phyloP scores from a whole-genome alignment of 345 rosid genomes.

The Litchi chinensis region DNA sequence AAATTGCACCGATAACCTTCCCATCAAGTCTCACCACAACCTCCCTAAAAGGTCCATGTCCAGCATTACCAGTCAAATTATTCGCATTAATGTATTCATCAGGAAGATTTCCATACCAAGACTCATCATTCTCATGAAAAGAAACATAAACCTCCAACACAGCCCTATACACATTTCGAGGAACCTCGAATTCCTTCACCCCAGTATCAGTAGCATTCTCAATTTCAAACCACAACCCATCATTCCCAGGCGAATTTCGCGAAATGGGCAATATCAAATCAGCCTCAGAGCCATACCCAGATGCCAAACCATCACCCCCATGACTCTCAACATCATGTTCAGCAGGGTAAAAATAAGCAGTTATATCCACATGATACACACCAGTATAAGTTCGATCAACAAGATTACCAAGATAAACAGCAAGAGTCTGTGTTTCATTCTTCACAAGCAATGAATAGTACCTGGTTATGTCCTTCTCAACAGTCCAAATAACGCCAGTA shows the following conservation, averaged over 20 bases:
- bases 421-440: constrained; percentile 54
- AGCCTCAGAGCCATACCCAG: constrained; percentile 51
- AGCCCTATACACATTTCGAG: constrained; percentile 82
- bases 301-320: constrained; percentile 8
- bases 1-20: constrained; percentile 60
- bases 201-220: constrained; percentile 47
- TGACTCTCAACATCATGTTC: constrained; percentile 18
- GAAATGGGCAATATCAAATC: constrained; percentile 83
- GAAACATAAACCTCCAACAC: constrained; percentile 90
- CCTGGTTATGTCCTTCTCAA: constrained; percentile 78
- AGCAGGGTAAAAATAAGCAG: constrained; percentile 64
- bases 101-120: constrained; percentile 75
- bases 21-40: constrained; percentile 75
- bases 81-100: constrained; percentile 70
- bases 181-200: constrained; percentile 57
- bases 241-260: constrained; percentile 59
- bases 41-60: constrained; percentile 92
- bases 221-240: constrained; percentile 88
- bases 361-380: constrained; percentile 68
- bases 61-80: constrained; percentile 44
- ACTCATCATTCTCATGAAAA: constrained; percentile 90
- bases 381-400: constrained; percentile 76
- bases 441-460: constrained; percentile 61
- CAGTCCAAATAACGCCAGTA: constrained; percentile 76
- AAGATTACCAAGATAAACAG: constrained; percentile 74